Conservation (phyloP, 2,329 filamentous ascomycete species). For the Colletotrichum tabaci region DNA sequence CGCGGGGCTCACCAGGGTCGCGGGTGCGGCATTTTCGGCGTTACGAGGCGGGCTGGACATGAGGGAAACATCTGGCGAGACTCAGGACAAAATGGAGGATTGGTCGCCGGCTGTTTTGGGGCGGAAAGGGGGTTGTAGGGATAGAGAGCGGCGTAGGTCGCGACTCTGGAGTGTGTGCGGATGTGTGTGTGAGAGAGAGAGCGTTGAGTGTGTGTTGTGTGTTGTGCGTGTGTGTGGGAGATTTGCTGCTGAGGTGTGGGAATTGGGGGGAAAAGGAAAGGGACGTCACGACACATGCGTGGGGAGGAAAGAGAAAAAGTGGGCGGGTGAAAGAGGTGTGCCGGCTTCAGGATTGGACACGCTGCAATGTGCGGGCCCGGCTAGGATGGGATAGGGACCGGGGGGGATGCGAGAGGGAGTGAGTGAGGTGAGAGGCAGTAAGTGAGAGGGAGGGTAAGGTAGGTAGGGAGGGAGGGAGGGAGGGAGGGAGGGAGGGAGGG, state of each 20-base stretch:
- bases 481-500: slow-evolving; percentile 2
- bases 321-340: slow-evolving; percentile 17
- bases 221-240: slow-evolving; percentile 15
- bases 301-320: slow-evolving; percentile 36
- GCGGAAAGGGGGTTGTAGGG: slow-evolving; percentile 39
- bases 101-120: slow-evolving; percentile 45
- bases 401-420: neutral
- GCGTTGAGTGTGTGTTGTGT: no score
- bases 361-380: neutral
- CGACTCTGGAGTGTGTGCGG: slow-evolving; percentile 17
- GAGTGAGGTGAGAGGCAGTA: neutral
- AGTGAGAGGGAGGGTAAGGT: neutral
- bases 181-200: neutral
- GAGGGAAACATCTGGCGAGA: slow-evolving; percentile 69
- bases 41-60: slow-evolving; percentile 68
- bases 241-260: slow-evolving; percentile 19
- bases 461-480: neutral
- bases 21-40: slow-evolving; percentile 70
- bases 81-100: slow-evolving; percentile 47
- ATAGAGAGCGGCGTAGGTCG: slow-evolving; percentile 28
- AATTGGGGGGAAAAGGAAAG: slow-evolving; percentile 32
- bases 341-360: neutral
- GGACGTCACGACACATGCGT: slow-evolving; percentile 24
- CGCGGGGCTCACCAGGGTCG: slow-evolving; percentile 59
- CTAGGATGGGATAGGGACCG: neutral